Percentiles rank a stretch among this genome's conserved stretches.
Evolutionary conservation across 305 asterid genomes (phyloP).

Genomic region (Coffea humblotiana): DNA sequence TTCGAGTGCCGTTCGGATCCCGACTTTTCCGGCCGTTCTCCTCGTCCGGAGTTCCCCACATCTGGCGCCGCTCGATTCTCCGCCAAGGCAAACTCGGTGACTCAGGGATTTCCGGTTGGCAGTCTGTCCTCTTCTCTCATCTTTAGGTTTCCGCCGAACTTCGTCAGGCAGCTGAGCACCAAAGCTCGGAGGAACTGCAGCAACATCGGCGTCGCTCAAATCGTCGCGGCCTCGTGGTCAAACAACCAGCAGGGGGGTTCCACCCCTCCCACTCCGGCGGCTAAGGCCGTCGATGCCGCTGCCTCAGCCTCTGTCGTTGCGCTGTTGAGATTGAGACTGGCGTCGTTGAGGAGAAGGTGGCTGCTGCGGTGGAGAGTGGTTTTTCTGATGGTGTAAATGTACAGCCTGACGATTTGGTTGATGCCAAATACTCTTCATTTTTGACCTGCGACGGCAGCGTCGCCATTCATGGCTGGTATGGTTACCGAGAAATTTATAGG

Average conservation of each 20-base stretch:
- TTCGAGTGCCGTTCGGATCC: conserved; percentile 93
- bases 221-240: conserved; percentile 97
- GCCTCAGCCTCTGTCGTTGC: conserved; percentile 44
- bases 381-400: conserved; percentile 38
- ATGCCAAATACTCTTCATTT: conserved; percentile 58
- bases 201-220: conserved; percentile 95
- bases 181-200: conserved; percentile 95
- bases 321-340: conserved; percentile 52
- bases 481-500: background rate
- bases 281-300: conserved; percentile 62
- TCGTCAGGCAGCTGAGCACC: conserved; percentile 88
- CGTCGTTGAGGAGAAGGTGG: conserved; percentile 41
- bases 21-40: conserved; percentile 44
- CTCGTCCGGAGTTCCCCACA: conserved; percentile 54
- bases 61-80: conserved; percentile 30
- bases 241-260: conserved; percentile 43
- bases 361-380: conserved; percentile 41
- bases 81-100: conserved; percentile 15
- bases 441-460: conserved; percentile 79
- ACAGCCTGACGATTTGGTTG: conserved; percentile 49
- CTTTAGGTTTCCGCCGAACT: conserved; percentile 81
- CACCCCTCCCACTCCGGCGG: conserved; percentile 49
- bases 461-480: conserved; percentile 97
- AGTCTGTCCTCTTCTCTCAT: conserved; percentile 70
- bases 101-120: conserved; percentile 14